phyloP scores from a whole-genome alignment of 352 stramenopile species.

The Globisporangium takayamanum region DNA sequence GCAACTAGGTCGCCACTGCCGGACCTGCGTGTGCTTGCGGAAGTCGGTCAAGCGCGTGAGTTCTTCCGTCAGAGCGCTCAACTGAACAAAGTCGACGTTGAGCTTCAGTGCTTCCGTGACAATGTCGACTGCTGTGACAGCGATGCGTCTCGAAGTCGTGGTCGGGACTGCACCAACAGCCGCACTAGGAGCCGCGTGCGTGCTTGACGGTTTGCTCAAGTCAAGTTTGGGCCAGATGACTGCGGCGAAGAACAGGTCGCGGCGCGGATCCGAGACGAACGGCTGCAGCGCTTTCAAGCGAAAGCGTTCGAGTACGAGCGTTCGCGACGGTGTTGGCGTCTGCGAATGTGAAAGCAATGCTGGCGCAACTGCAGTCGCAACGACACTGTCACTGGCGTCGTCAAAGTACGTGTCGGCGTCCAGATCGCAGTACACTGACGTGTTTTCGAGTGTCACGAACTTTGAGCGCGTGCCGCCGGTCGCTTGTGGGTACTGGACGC shows the following conservation, averaged over 20 bases:
- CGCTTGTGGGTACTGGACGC: constrained; percentile 33
- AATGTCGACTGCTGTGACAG: constrained; percentile 40
- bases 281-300: constrained; percentile 24
- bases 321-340: neutral
- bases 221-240: constrained; percentile 65
- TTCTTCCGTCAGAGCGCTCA: constrained; percentile 36
- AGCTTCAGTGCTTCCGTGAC: constrained; percentile 52
- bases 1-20: constrained; percentile 38
- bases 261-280: constrained; percentile 22
- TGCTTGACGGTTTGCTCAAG: constrained; percentile 16
- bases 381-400: neutral
- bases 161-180: neutral
- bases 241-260: constrained; percentile 43
- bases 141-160: neutral
- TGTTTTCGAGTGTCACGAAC: constrained; percentile 52
- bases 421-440: constrained; percentile 55
- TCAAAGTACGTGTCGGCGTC: constrained; percentile 27
- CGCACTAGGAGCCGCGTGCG: neutral
- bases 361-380: neutral
- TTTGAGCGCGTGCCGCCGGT: constrained; percentile 36
- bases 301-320: constrained; percentile 23
- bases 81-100: constrained; percentile 52
- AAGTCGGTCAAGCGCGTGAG: constrained; percentile 34
- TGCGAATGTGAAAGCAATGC: neutral
- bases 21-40: constrained; percentile 22